Base-by-base conservation (phyloP, 176 grass and related monocot species). In the Rhynchospora breviuscula region DNA sequence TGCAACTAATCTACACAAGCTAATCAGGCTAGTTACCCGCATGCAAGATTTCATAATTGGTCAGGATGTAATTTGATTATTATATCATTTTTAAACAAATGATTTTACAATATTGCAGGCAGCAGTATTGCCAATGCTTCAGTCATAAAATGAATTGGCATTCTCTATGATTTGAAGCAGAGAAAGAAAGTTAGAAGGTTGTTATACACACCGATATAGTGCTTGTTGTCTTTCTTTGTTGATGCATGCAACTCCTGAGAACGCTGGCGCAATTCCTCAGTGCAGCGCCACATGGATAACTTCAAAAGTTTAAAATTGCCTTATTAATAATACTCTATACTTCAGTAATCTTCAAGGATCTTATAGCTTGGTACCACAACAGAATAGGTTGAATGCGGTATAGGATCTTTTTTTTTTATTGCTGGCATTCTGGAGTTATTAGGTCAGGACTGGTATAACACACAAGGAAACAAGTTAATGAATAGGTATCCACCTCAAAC, bases 231-330 rank as follows among this genome's bases (percentile, higher is more conserved):
- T 89, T 98, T 98, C 87, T 91, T 98, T 8, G 86, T 90, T n/a
- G 87, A 93, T 22, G 57, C 56, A 59, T 87, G 63, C 61, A 98
- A 86, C 51, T 81, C 23, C 86, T 94, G 89, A 5, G 82, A 88
- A 79, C 84, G 91, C 48, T 80, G 68, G 47, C 95, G 89, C 56
- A 98, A 86, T 87, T 98, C 95, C 8, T 91, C 89, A 76, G 86
- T 94, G 91, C 95, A 98, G 13, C 92, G 95, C 95, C 95, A 98
- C 95, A 98, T 98, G 78, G 95, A 98, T 60, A 98, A 71, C 95
- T 98, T 79, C 54, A 91, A 43, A 33, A 56, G 53, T 69, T 44
- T 60, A 64, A 87, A 43, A 88, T 35, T 56, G 60, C 23, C 12
- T 84, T 49, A 60, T 22, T 57, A 22, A 90, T 84, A 1, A 11